Evolutionary conservation across 2,329 filamentous ascomycete genomes (phyloP).

Genomic region (Aureobasidium namibiae): DNA sequence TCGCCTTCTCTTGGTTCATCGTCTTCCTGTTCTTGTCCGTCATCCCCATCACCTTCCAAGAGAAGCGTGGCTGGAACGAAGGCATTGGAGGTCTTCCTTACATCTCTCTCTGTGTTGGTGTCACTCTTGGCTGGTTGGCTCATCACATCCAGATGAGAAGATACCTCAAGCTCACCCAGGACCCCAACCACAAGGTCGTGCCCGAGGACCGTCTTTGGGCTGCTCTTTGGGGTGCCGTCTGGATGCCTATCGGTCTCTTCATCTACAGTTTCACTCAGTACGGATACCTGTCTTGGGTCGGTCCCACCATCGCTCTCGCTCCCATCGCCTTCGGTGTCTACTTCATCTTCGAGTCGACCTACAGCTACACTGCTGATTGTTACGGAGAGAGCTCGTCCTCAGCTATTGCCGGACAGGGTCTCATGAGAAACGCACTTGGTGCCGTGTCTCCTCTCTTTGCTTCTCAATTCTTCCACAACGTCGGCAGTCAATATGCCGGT

Average conservation of each 20-base stretch:
- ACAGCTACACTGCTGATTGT: conserved; percentile 46
- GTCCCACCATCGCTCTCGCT: conserved; percentile 40
- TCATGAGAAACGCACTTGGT: conserved; percentile 46
- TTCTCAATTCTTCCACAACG: conserved; percentile 45
- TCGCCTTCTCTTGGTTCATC: conserved; percentile 46
- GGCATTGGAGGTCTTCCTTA: conserved; percentile 43
- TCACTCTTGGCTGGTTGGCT: conserved; percentile 37
- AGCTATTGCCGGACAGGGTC: conserved; percentile 43
- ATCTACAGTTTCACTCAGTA: conserved; percentile 50
- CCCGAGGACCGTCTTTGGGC: conserved; percentile 43
- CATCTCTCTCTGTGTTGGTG: conserved; percentile 43
- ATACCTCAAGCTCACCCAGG: conserved; percentile 35
- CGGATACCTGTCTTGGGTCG: conserved; percentile 41
- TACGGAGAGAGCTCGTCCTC: conserved; percentile 39
- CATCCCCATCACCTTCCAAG: conserved; percentile 43
- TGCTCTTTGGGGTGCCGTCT: conserved; percentile 41
- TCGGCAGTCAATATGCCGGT: conserved; percentile 46
- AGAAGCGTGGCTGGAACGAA: conserved; percentile 46
- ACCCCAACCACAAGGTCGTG: conserved; percentile 27
- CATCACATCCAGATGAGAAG: conserved; percentile 46
- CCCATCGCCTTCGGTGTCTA: conserved; percentile 47
- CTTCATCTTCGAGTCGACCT: conserved; percentile 41
- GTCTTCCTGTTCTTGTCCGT: conserved; percentile 47
- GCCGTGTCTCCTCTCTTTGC: conserved; percentile 46
- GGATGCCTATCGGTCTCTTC: conserved; percentile 42